Conservation (phyloP, 2,329 filamentous ascomycete species). For the Colletotrichum higginsianum region DNA sequence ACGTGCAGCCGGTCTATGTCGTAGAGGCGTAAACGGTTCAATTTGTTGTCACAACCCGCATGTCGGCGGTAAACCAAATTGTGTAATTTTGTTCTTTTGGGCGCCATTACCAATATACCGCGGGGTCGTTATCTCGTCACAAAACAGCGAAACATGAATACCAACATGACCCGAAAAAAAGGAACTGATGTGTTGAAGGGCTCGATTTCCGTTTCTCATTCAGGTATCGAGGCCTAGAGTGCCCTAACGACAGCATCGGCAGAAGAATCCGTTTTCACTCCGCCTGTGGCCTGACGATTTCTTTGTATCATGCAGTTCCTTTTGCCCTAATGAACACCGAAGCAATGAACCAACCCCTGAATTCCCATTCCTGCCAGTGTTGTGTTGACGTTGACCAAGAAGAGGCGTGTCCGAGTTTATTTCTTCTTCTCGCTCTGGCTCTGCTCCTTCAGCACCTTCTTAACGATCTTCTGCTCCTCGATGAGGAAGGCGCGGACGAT, state of each 20-base stretch:
- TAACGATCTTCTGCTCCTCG: constrained; percentile 99
- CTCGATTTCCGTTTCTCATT: constrained; percentile 45
- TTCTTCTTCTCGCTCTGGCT: constrained; percentile 80
- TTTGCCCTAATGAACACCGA: constrained; percentile 68
- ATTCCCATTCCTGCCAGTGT: constrained; percentile 45
- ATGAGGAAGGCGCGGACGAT: constrained; percentile 99
- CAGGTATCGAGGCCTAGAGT: constrained; percentile 43
- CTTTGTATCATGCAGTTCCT: constrained; percentile 65
- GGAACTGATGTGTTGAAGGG: constrained; percentile 24
- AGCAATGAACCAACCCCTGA: constrained; percentile 64
- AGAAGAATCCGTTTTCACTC: constrained; percentile 53
- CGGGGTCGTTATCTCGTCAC: constrained; percentile 33
- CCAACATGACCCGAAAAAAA: constrained; percentile 33
- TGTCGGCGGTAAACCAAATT: constrained; percentile 22
- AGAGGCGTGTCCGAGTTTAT: constrained; percentile 62
- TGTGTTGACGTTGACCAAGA: constrained; percentile 44
- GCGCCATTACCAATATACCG: constrained; percentile 31
- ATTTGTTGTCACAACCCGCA: constrained; percentile 40
- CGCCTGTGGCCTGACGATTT: constrained; percentile 45
- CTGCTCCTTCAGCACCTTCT: constrained; percentile 99
- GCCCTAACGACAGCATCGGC: constrained; percentile 61
- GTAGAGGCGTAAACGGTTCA: constrained; percentile 30
- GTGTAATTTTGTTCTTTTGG: constrained; percentile 14
- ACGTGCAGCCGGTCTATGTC: background rate
- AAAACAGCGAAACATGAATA: constrained; percentile 20